These are phyloP conservation scores for Colletotrichum endophyticum DNA, from an alignment of 2,329 filamentous ascomycete species.

Conservation along the genomic window DNA sequence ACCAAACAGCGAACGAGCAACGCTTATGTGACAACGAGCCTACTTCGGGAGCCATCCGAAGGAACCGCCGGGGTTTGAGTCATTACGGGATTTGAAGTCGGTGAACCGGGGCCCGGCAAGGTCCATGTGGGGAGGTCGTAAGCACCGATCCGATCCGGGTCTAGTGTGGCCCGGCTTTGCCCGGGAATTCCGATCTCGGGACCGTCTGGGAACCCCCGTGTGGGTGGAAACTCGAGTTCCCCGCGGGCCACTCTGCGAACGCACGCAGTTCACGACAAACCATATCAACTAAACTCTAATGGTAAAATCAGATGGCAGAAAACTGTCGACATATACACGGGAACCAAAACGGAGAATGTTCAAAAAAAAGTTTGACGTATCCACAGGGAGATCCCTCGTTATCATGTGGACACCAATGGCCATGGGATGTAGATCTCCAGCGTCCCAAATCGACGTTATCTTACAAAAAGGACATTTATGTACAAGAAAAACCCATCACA, in stretches of 20 bases:
- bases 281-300: neutral
- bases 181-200: neutral
- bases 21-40: neutral
- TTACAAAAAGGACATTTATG: conserved; percentile 4
- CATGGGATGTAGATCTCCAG: neutral
- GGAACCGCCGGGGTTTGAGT: neutral
- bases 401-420: neutral
- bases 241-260: neutral
- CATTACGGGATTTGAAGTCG: neutral
- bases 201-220: neutral
- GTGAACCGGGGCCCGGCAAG: neutral
- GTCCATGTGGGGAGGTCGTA: neutral
- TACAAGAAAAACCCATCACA: neutral
- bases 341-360: neutral
- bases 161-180: neutral
- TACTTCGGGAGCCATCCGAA: neutral
- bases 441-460: neutral
- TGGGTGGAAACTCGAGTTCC: neutral
- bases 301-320: neutral
- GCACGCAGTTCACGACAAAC: neutral
- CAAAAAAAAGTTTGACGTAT: neutral
- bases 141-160: neutral
- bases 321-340: neutral
- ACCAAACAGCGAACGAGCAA: neutral
- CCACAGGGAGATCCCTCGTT: neutral